Percentiles rank a stretch among this genome's conserved stretches.
Conservation (phyloP, 2,329 filamentous ascomycete species). For the Xylaria sp. region DNA sequence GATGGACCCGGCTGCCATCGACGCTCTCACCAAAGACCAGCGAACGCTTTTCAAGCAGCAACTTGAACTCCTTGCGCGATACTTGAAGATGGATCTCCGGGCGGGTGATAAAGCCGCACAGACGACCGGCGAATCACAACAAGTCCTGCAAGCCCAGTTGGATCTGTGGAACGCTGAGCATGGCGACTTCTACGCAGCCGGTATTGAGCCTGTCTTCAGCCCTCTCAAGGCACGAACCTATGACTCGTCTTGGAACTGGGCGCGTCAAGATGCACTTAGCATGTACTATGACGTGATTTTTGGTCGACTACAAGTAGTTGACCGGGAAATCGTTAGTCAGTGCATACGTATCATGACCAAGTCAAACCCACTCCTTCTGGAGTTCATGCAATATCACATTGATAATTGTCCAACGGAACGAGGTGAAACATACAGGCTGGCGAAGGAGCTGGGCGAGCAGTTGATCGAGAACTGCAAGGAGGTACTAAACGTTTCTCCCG, state of each 20-base stretch:
- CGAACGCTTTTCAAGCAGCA: slow-evolving; percentile 97
- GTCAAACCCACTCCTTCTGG: slow-evolving; percentile 92
- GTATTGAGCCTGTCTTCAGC: slow-evolving; percentile 95
- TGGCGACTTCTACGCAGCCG: slow-evolving; percentile 93
- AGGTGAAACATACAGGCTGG: slow-evolving; percentile 97
- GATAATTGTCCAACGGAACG: slow-evolving; percentile 97
- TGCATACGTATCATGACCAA: slow-evolving; percentile 99
- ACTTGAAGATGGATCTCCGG: slow-evolving; percentile 96
- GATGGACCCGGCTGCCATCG: slow-evolving; percentile 98
- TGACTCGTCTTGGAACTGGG: slow-evolving; percentile 99
- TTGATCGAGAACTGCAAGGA: slow-evolving; percentile 98
- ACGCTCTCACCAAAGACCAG: slow-evolving; percentile 97
- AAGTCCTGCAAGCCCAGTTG: slow-evolving; percentile 89
- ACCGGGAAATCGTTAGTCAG: slow-evolving; percentile 97
- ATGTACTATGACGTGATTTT: slow-evolving; percentile 99
- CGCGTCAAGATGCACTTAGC: slow-evolving; percentile 92
- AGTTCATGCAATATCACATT: slow-evolving; percentile 99
- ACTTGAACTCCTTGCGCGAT: slow-evolving; percentile 91
- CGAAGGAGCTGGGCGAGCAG: slow-evolving; percentile 91
- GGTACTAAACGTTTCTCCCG: slow-evolving; percentile 82
- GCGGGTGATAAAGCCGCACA: slow-evolving; percentile 96
- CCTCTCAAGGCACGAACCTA: slow-evolving; percentile 94
- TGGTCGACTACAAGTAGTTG: slow-evolving; percentile 89
- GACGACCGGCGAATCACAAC: slow-evolving; percentile 84
- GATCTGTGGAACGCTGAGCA: slow-evolving; percentile 97